Percentiles rank a stretch among this genome's conserved stretches.
phyloP scores from a whole-genome alignment of 345 rosid species.

The Trapa incisa region DNA sequence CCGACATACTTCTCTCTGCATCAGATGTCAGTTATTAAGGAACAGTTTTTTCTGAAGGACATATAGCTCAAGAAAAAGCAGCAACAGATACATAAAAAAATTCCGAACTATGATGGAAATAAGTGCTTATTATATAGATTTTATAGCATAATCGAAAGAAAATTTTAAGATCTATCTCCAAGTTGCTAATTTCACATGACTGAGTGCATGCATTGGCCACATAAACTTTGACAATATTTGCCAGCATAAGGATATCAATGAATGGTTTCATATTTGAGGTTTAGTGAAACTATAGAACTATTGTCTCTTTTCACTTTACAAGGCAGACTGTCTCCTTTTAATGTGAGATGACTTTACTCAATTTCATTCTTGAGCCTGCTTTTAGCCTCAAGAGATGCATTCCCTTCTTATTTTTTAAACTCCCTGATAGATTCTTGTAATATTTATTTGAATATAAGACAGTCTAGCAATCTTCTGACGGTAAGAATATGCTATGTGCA shows the following conservation, averaged over 20 bases:
- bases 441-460: not conserved
- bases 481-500: not conserved
- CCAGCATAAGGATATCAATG: not conserved
- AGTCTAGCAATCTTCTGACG: not conserved
- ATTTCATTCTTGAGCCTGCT: not conserved
- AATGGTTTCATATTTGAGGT: not conserved
- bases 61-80: not conserved
- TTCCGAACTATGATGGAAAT: not conserved
- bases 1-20: conserved; percentile 93
- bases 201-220: not conserved
- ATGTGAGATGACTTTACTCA: not conserved
- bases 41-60: not conserved
- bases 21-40: conserved; percentile 3
- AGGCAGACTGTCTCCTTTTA: not conserved
- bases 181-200: not conserved
- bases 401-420: not conserved
- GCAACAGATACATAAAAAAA: not conserved
- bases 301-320: not conserved
- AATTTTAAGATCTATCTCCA: not conserved
- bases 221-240: not conserved
- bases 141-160: not conserved
- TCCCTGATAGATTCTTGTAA: not conserved
- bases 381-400: not conserved
- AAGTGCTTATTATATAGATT: not conserved
- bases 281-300: not conserved